phyloP scores from a whole-genome alignment of 2,329 filamentous ascomycete genomes.

The Fonsecaea monophora region DNA sequence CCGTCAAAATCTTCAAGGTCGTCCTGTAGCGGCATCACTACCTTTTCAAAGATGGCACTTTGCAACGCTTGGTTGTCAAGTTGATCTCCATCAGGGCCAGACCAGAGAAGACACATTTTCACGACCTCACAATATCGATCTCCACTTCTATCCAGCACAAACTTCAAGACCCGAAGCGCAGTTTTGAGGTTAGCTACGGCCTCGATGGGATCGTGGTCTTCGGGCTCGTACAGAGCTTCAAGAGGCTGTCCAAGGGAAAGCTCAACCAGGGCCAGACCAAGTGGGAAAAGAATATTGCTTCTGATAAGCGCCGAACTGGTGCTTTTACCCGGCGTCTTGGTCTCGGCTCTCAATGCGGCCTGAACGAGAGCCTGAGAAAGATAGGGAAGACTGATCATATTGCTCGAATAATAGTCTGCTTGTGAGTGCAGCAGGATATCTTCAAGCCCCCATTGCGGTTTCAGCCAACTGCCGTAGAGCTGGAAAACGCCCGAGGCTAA shows the following conservation, averaged over 20 bases:
- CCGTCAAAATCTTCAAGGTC: slow-evolving; percentile 28
- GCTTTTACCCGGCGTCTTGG: not conserved
- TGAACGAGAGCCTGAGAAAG: not conserved
- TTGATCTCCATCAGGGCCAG: slow-evolving; percentile 17
- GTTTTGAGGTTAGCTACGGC: slow-evolving; percentile 36
- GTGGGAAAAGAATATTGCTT: slow-evolving; percentile 32
- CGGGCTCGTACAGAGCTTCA: slow-evolving; percentile 21
- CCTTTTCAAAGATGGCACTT: slow-evolving; percentile 27
- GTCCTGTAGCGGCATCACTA: slow-evolving; percentile 30
- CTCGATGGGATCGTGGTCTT: slow-evolving; percentile 32
- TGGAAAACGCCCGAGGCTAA: slow-evolving; percentile 22
- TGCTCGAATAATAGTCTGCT: not conserved
- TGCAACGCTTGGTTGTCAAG: slow-evolving; percentile 34
- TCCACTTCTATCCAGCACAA: slow-evolving; percentile 36
- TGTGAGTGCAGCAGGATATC: slow-evolving; percentile 19
- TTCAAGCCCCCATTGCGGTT: slow-evolving; percentile 6
- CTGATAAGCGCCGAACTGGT: slow-evolving; percentile 24
- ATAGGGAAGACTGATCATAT: not conserved
- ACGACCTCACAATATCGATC: slow-evolving; percentile 33
- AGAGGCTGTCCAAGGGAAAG: slow-evolving; percentile 37
- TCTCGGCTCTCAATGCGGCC: not conserved
- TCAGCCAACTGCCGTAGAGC: slow-evolving; percentile 22
- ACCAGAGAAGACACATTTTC: slow-evolving; percentile 31
- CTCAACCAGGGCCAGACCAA: slow-evolving; percentile 33
- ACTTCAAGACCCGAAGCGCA: slow-evolving; percentile 23